These are phyloP conservation scores for Gaertneriomyces semiglobifer DNA, from an alignment of 192 early-diverging fungal genomes.

Conservation along the genomic window DNA sequence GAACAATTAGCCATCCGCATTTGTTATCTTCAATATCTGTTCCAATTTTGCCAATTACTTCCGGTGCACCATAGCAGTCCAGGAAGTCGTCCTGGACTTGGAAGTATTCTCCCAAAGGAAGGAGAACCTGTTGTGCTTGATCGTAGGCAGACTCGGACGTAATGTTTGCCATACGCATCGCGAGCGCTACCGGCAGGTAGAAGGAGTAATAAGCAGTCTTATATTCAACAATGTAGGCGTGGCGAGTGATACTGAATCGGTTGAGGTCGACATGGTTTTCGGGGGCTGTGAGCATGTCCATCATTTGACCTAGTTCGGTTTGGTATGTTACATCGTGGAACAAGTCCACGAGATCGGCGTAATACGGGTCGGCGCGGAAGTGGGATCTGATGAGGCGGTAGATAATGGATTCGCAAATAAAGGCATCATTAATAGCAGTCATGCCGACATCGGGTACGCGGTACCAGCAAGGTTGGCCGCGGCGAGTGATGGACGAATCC, in stretches of 20 bases:
- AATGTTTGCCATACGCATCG: constrained; percentile 86
- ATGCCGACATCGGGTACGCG: constrained; percentile 73
- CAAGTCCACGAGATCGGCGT: constrained; percentile 87
- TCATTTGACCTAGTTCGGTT: constrained; percentile 96
- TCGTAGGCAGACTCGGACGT: constrained; percentile 74
- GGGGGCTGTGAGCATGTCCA: constrained; percentile 97
- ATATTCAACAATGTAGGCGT: constrained; percentile 93
- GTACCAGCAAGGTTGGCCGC: constrained; percentile 98
- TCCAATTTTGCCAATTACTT: constrained; percentile 96
- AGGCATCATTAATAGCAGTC: constrained; percentile 94
- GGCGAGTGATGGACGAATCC: constrained; percentile 92
- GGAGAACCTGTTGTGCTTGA: constrained; percentile 78
- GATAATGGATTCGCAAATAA: constrained; percentile 88
- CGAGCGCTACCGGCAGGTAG: constrained; percentile 94
- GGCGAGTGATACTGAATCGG: constrained; percentile 78
- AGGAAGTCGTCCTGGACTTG: constrained; percentile 98
- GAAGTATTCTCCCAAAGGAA: constrained; percentile 98
- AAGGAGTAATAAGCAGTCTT: constrained; percentile 99
- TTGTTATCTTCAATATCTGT: constrained; percentile 99
- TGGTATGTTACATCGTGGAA: constrained; percentile 95
- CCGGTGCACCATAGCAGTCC: constrained; percentile 88
- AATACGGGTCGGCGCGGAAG: constrained; percentile 81
- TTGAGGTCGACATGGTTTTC: constrained; percentile 89
- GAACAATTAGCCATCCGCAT: constrained; percentile 96
- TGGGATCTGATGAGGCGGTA: constrained; percentile 94